phyloP scores from a whole-genome alignment of 2,329 filamentous ascomycete species.

The Davidsoniella virescens region DNA sequence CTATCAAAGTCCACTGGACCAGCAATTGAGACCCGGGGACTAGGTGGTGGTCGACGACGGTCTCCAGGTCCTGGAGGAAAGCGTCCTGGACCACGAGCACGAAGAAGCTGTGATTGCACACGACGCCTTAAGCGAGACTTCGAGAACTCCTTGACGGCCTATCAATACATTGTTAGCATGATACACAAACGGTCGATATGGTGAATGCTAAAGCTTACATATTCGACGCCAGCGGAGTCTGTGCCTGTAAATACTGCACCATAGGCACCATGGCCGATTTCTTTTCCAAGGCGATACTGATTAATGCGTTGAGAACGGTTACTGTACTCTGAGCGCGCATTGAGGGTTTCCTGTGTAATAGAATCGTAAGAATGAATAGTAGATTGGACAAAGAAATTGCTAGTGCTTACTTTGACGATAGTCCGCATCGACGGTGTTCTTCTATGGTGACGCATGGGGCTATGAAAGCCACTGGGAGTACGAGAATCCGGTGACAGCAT shows the following conservation, averaged over 20 bases:
- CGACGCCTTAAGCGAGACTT: conserved; percentile 80
- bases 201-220: conserved; percentile 41
- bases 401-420: conserved; percentile 34
- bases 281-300: conserved; percentile 83
- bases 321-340: conserved; percentile 77
- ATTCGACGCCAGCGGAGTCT: conserved; percentile 86
- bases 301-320: conserved; percentile 83
- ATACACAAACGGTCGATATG: background rate
- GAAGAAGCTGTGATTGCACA: conserved; percentile 75
- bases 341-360: conserved; percentile 59
- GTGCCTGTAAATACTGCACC: conserved; percentile 80
- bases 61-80: conserved; percentile 18
- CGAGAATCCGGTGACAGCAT: conserved; percentile 10
- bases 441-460: conserved; percentile 40
- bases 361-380: background rate
- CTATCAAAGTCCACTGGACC: conserved; percentile 4
- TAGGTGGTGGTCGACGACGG: background rate
- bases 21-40: conserved; percentile 8
- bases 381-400: background rate
- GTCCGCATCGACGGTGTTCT: conserved; percentile 41
- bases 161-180: conserved; percentile 15
- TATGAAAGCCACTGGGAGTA: conserved; percentile 17
- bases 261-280: conserved; percentile 94
- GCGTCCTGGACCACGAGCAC: conserved; percentile 30
- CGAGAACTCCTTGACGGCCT: conserved; percentile 97